Evolutionary conservation across 2,329 filamentous ascomycete species (phyloP), one percentile per base, ranked within the genome.

Genomic region (Stachybotrys chartarum): DNA sequence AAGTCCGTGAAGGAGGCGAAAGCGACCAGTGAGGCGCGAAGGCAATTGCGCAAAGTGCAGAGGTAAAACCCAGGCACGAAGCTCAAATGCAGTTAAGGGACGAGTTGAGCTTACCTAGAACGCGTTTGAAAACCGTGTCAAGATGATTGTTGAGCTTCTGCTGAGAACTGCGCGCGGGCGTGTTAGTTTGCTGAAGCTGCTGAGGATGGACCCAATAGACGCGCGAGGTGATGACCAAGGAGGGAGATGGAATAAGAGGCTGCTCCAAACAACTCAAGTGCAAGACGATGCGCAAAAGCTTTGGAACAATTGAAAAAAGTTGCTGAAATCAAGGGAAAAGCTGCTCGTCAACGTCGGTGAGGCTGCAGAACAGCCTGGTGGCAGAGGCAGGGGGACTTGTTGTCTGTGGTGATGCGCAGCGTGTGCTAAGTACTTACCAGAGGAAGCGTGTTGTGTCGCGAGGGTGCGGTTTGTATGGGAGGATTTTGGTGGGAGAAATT

Each of bases 401-500:
- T 55, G 58, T 61, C 55, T 56, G 59, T 54, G 58, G 59, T 58
- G 58, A 63, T 62, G 63, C 58, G 61, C 62, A 57, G 61, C 58
- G 60, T 49, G 57, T 56, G 30, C 48, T 55, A 52, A 49, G 79
- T 82, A 84, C 81, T 83, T 75, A 84, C 81, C 72, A 68, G 61
- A 67, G 59, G 63, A 24, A 56, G 66, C 66, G 65, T 67, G 70
- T 69, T 72, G 71, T 69, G 71, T 74, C 35, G 35, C 35, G 35
- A 42, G 67, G 73, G 16, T 47, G 45, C 54, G 44, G 66, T 74
- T 76, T 79, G 75, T 79, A 76, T 77, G 75, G 72, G 74, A 77
- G 67, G 71, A 71, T 75, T 80, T 78, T 69, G 73, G 72, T 79
- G 77, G 74, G 74, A 77, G 74, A 75, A 24, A 78, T 81, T 83